phyloP scores from a whole-genome alignment of 768 basidiomycete species.

The Dacryopinax spathularia region DNA sequence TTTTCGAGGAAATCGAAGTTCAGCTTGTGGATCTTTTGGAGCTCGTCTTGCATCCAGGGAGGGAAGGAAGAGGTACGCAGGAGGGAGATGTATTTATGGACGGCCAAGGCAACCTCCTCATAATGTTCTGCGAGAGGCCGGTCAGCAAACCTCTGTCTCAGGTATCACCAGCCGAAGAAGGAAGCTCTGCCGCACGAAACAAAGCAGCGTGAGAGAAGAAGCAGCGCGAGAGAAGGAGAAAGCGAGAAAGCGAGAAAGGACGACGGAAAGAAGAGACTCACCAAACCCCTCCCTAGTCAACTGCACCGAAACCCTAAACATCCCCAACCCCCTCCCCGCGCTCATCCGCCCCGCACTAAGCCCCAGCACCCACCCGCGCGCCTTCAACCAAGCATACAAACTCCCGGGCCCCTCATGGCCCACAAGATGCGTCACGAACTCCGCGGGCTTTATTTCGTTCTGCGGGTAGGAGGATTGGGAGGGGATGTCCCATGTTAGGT shows the following conservation, averaged over 20 bases:
- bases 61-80: constrained; percentile 25
- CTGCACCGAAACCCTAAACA: constrained; percentile 71
- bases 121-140: constrained; percentile 45
- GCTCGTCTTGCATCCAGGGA: constrained; percentile 60
- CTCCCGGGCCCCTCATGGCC: constrained; percentile 82
- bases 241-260: too few species aligned
- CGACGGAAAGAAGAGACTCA: constrained; percentile 28
- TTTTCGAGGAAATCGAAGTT: constrained; percentile 84
- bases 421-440: constrained; percentile 64
- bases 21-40: constrained; percentile 51
- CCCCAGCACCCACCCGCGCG: constrained; percentile 70
- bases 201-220: too few species aligned
- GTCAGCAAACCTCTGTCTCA: background rate
- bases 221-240: too few species aligned
- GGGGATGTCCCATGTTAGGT: constrained; percentile 41
- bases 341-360: constrained; percentile 55
- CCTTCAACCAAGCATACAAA: constrained; percentile 76
- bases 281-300: constrained; percentile 78
- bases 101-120: constrained; percentile 47
- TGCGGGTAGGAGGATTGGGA: constrained; percentile 9
- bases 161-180: background rate
- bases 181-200: background rate
- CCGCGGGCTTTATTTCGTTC: constrained; percentile 33
- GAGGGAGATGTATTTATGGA: constrained; percentile 55
- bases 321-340: constrained; percentile 69